These are phyloP conservation scores for Phytopythium chamaehyphon DNA, from an alignment of 352 stramenopile species.

Conservation along the genomic window DNA sequence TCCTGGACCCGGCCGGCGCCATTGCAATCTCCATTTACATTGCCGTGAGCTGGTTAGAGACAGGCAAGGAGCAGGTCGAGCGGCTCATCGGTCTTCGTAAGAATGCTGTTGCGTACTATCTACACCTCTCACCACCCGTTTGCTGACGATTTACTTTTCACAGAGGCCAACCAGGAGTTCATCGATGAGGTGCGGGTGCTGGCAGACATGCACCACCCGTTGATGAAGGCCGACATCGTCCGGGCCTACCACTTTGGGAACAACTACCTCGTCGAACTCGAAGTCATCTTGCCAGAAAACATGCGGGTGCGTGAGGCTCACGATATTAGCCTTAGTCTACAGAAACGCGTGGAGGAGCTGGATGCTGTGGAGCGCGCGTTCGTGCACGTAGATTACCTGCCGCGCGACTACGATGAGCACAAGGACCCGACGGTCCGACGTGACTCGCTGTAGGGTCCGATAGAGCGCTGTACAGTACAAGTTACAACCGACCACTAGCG, in stretches of 20 bases:
- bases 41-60: constrained; percentile 93
- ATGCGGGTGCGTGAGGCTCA: constrained; percentile 93
- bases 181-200: constrained; percentile 91
- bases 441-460: constrained; percentile 19
- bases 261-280: constrained; percentile 92
- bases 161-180: constrained; percentile 90
- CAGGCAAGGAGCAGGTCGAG: constrained; percentile 94
- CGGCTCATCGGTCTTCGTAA: constrained; percentile 84
- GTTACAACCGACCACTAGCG: too few species aligned
- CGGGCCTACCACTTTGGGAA: constrained; percentile 96
- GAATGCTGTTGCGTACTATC: constrained; percentile 25
- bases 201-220: constrained; percentile 81
- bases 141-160: neutral
- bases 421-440: constrained; percentile 79
- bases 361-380: constrained; percentile 97
- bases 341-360: constrained; percentile 95
- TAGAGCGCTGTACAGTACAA: too few species aligned
- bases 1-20: constrained; percentile 91
- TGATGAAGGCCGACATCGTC: constrained; percentile 92
- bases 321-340: constrained; percentile 95
- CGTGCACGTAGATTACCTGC: constrained; percentile 97
- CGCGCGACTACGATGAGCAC: constrained; percentile 87
- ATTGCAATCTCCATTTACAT: constrained; percentile 97
- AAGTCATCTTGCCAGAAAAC: constrained; percentile 80
- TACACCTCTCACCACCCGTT: neutral